Evolutionary conservation across 2,329 filamentous ascomycete species (phyloP).

Genomic region (Colletotrichum sojae): DNA sequence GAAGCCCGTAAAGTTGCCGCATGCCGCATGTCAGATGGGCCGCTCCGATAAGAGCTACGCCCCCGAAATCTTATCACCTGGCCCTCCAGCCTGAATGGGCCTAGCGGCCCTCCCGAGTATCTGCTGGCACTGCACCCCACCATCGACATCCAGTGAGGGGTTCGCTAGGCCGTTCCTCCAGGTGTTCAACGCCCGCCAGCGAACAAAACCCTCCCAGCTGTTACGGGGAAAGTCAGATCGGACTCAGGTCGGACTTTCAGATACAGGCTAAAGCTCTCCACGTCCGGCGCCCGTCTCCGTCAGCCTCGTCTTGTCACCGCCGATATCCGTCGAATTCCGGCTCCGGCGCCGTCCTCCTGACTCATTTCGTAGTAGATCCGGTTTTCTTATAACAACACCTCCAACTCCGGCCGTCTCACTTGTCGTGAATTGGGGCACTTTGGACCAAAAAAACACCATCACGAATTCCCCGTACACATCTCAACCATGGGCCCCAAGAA

Average conservation of each 20-base stretch:
- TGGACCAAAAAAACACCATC: conserved; percentile 1
- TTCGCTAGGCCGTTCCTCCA: conserved; percentile 4
- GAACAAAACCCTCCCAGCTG: not conserved
- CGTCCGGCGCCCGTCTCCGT: conserved; percentile 16
- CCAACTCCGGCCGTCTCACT: not conserved
- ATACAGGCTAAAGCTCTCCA: not conserved
- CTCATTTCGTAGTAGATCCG: conserved; percentile 16
- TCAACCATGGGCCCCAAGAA: conserved; percentile 74
- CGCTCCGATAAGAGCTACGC: conserved; percentile 22
- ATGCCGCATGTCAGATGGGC: conserved; percentile 34
- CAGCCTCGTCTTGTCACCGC: conserved; percentile 20
- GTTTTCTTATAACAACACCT: conserved; percentile 10
- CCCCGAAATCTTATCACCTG: conserved; percentile 20
- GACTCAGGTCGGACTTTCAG: too few species aligned
- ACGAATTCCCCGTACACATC: not conserved
- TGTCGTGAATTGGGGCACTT: conserved; percentile 6
- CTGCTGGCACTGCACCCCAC: conserved; percentile 24
- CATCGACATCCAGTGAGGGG: conserved; percentile 33
- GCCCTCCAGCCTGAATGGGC: conserved; percentile 2
- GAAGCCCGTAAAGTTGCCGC: conserved; percentile 22
- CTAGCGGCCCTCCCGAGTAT: conserved; percentile 28
- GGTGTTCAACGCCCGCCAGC: conserved; percentile 12
- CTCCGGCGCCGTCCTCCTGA: conserved; percentile 12
- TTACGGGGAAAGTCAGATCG: not conserved
- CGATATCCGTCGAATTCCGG: conserved; percentile 32